These are phyloP conservation scores for Hemileccinum impolitum DNA, from an alignment of 768 basidiomycete species.

Conservation along the genomic window DNA sequence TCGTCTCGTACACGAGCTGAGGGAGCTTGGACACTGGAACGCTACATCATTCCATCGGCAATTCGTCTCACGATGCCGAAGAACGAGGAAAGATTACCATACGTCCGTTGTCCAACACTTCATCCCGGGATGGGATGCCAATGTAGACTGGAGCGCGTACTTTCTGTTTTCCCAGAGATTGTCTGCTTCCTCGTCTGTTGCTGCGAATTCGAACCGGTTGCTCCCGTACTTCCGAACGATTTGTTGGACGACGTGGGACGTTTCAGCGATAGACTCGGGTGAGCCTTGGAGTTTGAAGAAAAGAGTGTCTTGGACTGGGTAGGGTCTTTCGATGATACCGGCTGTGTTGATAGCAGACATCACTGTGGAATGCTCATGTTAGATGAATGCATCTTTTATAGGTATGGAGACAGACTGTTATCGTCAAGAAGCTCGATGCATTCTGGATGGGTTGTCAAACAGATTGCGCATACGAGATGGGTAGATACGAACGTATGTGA, in stretches of 20 bases:
- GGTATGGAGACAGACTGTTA: conserved; percentile 42
- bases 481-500: conserved; percentile 59
- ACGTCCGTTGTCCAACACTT: conserved; percentile 88
- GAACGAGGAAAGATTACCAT: conserved; percentile 47
- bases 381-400: background rate
- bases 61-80: background rate
- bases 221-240: conserved; percentile 71
- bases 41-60: conserved; percentile 28
- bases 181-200: conserved; percentile 70
- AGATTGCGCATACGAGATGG: background rate
- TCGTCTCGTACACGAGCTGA: conserved; percentile 71
- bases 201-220: conserved; percentile 66
- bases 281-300: conserved; percentile 94
- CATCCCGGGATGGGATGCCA: conserved; percentile 59
- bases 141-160: conserved; percentile 70
- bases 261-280: conserved; percentile 49
- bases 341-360: conserved; percentile 73
- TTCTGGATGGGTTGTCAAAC: conserved; percentile 41
- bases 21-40: conserved; percentile 71
- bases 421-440: conserved; percentile 88
- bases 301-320: conserved; percentile 72
- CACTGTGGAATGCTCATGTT: conserved; percentile 39
- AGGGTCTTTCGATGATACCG: conserved; percentile 56
- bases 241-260: conserved; percentile 54
- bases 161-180: conserved; percentile 85